A percentile compares a stretch with the other conserved stretches of the same genome.
Conservation (phyloP, 163 green algal species). For the Scenedesmus sp. region DNA sequence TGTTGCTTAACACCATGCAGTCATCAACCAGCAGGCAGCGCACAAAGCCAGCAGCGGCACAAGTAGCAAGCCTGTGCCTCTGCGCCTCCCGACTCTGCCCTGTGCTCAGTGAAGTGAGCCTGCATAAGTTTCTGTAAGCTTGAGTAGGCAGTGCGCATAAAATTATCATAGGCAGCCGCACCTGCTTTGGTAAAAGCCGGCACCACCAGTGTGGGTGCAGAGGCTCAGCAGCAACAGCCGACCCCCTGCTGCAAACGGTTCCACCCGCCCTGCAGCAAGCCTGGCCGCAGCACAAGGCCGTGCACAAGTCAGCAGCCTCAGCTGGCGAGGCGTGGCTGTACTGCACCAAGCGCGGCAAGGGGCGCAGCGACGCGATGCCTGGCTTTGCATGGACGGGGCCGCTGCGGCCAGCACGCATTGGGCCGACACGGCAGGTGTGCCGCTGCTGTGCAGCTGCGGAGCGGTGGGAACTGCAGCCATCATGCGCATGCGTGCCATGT, state of each 20-base stretch:
- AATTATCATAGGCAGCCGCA: no score
- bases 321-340: slow-evolving; percentile 77
- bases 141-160: no score
- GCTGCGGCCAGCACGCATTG: slow-evolving; percentile 81
- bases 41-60: neutral
- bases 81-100: no score
- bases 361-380: slow-evolving; percentile 73
- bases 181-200: no score
- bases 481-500: no score
- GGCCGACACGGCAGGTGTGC: slow-evolving; percentile 53
- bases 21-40: neutral
- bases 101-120: no score
- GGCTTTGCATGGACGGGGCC: slow-evolving; percentile 87
- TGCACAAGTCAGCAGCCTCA: slow-evolving; percentile 68
- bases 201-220: neutral
- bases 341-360: slow-evolving; percentile 78
- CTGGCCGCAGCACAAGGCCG: slow-evolving; percentile 91
- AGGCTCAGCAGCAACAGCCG: neutral
- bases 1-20: neutral
- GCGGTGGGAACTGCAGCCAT: neutral
- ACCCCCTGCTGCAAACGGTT: neutral
- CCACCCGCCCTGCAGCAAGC: slow-evolving; percentile 62
- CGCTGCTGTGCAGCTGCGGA: neutral
- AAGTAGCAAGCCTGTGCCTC: no score
- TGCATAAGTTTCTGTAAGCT: no score